Conservation (phyloP, 768 basidiomycete genomes). For the Leucocoprinus sp. region DNA sequence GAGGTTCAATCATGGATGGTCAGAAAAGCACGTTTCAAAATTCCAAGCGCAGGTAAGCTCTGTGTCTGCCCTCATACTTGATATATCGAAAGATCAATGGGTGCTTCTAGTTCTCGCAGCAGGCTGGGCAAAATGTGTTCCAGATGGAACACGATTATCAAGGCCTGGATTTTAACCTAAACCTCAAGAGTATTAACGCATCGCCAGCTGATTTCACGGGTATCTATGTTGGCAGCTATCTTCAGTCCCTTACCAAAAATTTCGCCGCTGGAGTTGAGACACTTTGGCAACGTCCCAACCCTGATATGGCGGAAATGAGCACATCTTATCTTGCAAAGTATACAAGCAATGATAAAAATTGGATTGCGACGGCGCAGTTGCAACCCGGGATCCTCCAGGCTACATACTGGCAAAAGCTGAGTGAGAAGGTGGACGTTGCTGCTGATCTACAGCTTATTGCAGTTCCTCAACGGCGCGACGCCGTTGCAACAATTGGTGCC, state of each 20-base stretch:
- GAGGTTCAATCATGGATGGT: slow-evolving; percentile 88
- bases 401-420: slow-evolving; percentile 94
- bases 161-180: slow-evolving; percentile 80
- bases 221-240: slow-evolving; percentile 84
- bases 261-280: slow-evolving; percentile 84
- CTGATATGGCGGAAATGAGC: slow-evolving; percentile 59
- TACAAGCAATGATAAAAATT: slow-evolving; percentile 61
- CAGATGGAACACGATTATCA: slow-evolving; percentile 92
- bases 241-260: slow-evolving; percentile 89
- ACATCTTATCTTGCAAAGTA: slow-evolving; percentile 79
- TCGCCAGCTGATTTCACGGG: slow-evolving; percentile 82
- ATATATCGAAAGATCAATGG: background rate
- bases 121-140: slow-evolving; percentile 81
- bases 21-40: slow-evolving; percentile 69
- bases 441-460: slow-evolving; percentile 85
- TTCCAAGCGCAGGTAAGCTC: slow-evolving; percentile 73
- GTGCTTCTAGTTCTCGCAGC: slow-evolving; percentile 57
- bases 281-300: slow-evolving; percentile 72
- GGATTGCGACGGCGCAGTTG: slow-evolving; percentile 91
- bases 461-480: slow-evolving; percentile 75
- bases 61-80: background rate
- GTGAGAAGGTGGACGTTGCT: slow-evolving; percentile 95
- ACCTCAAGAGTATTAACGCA: slow-evolving; percentile 86
- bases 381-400: slow-evolving; percentile 83
- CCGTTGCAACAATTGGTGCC: slow-evolving; percentile 87